Evolutionary conservation across 2,329 filamentous ascomycete genomes (phyloP), one percentile per base, ranked within the genome.

Genomic region (Aureobasidium mangrovei): DNA sequence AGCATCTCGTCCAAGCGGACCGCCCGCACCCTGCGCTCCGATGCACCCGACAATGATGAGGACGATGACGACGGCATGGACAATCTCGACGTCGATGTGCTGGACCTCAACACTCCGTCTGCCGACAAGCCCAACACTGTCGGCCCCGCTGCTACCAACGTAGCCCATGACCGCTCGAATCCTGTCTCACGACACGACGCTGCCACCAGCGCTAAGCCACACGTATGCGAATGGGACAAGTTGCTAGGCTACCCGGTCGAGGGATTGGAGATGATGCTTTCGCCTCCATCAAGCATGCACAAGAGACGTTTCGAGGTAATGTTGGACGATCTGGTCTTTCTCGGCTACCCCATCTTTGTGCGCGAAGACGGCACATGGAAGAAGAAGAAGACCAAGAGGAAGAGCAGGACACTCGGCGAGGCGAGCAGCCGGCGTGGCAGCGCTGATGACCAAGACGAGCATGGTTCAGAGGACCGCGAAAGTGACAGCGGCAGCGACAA

Each of bases 281-380:
- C 86, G 1, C 89, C 90, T 0, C 81, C 82, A 61, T 77, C 82
- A 9, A 80, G 84, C 7, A 89, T 87, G 67, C 85, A 93, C 71
- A 94, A 91, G 72, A 82, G 79, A 61, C 80, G 83, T 27, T 95
- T 95, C 64, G 87, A 95, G 66, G 76, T 95, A 56, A 86, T 84
- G 0, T 75, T 95, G 7, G 88, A 94, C 63, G 85, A 88, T 43
- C 74, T 91, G 39, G 82, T 84, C 55, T 93, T 88, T 64, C 76
- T 94, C 18, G 89, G 89, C 0, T 89, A 88, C 69, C 90, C 90
- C 4, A 81, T 94, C 39, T 89, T 91, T 68, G 85, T 89, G 38
- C 83, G 84, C 1, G 83, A 88, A 62, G 86, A 88, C 67, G 88
- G 88, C 2, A 77, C 78, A 39, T 93, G 88, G 88, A 77, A 78